Percentiles rank a stretch among this genome's conserved stretches.
Conservation (phyloP, 2,329 filamentous ascomycete species). For the Ceratocystis harringtonii region DNA sequence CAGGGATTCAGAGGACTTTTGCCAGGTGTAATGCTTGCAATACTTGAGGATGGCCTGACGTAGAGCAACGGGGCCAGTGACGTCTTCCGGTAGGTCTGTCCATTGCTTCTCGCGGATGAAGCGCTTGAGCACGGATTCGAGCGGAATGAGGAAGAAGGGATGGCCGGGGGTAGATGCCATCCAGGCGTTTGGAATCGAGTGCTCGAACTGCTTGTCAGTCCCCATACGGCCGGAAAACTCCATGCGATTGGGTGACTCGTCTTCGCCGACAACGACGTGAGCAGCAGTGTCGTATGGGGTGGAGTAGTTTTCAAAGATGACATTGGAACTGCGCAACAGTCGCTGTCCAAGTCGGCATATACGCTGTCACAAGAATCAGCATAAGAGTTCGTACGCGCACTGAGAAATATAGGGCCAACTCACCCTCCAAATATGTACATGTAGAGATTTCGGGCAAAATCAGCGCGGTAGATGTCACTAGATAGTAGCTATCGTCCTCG, state of each 20-base stretch:
- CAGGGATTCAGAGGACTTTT: neutral
- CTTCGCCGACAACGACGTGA: neutral
- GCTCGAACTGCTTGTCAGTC: constrained; percentile 20
- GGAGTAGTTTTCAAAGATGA: constrained; percentile 20
- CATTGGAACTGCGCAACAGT: constrained; percentile 22
- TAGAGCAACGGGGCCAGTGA: constrained; percentile 18
- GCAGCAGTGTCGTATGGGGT: neutral
- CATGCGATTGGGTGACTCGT: constrained; percentile 5
- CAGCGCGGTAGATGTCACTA: constrained; percentile 24
- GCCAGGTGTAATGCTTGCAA: constrained; percentile 8
- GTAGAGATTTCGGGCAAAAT: constrained; percentile 24
- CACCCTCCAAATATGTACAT: constrained; percentile 27
- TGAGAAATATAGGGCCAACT: constrained; percentile 9
- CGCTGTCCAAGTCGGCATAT: constrained; percentile 24
- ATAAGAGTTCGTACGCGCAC: too few species aligned
- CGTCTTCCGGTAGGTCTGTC: constrained; percentile 9
- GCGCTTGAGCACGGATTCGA: constrained; percentile 19
- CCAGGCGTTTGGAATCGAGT: constrained; percentile 27
- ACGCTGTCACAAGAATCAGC: constrained; percentile 18
- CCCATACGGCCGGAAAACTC: constrained; percentile 26
- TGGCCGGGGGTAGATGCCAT: constrained; percentile 26
- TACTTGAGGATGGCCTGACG: constrained; percentile 17
- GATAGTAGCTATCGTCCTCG: constrained; percentile 18
- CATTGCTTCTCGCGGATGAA: neutral
- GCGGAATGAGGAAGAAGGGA: constrained; percentile 24